Percentiles rank a stretch among this genome's conserved stretches.
These are phyloP conservation scores for Pseudogymnoascus destructans DNA, from an alignment of 2,329 filamentous ascomycete species.

Conservation along the genomic window DNA sequence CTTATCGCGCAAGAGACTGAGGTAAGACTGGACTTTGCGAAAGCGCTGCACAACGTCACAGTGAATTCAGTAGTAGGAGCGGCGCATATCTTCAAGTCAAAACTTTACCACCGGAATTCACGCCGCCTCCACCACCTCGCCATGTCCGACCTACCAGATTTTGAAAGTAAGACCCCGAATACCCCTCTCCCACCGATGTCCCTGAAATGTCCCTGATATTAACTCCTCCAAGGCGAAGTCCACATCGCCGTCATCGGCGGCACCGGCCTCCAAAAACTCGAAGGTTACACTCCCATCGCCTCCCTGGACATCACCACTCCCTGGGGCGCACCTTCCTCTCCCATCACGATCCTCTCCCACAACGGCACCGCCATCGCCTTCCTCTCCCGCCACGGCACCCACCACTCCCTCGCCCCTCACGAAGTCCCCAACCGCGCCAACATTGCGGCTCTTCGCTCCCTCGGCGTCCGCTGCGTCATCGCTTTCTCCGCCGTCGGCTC, in stretches of 20 bases:
- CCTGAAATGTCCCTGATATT: neutral
- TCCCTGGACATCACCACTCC: constrained; percentile 66
- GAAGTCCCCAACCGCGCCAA: constrained; percentile 93
- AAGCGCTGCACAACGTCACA: neutral
- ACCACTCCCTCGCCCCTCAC: constrained; percentile 85
- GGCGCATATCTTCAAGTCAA: neutral
- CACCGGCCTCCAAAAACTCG: constrained; percentile 79
- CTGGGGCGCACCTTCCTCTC: constrained; percentile 67
- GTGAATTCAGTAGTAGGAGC: neutral
- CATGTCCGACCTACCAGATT: constrained; percentile 22
- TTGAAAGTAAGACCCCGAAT: constrained; percentile 15
- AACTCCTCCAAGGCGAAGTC: constrained; percentile 42
- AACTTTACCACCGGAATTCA: neutral
- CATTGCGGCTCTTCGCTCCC: constrained; percentile 84
- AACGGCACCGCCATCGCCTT: constrained; percentile 74
- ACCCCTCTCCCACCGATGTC: neutral
- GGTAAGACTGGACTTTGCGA: constrained; percentile 4
- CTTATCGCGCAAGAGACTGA: neutral
- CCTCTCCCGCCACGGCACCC: constrained; percentile 76
- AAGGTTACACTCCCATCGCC: constrained; percentile 75
- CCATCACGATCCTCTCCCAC: constrained; percentile 82
- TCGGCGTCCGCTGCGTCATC: constrained; percentile 83
- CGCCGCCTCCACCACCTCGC: neutral
- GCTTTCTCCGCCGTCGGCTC: constrained; percentile 93
- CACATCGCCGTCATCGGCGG: constrained; percentile 86